These are phyloP conservation scores for Penicillium canariense DNA, from an alignment of 495 filamentous ascomycete species.

Conservation along the genomic window DNA sequence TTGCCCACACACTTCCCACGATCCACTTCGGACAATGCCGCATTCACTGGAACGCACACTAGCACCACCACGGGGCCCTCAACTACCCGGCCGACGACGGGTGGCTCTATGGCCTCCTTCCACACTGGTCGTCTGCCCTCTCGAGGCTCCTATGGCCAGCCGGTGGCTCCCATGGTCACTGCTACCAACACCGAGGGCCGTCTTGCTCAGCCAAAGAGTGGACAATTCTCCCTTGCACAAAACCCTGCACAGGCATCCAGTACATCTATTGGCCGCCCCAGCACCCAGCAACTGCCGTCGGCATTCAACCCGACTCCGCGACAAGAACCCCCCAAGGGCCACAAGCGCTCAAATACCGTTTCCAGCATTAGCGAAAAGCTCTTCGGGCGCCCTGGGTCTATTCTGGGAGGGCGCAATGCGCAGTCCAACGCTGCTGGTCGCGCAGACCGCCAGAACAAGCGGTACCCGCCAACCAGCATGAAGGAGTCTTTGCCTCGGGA, in stretches of 20 bases:
- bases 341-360: constrained; percentile 89
- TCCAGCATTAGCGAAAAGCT: constrained; percentile 74
- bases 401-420: constrained; percentile 62
- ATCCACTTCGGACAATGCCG: constrained; percentile 55
- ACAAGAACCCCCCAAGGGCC: constrained; percentile 59
- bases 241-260: constrained; percentile 31
- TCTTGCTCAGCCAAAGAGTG: constrained; percentile 79
- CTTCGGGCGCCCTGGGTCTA: constrained; percentile 74
- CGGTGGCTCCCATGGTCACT: constrained; percentile 81
- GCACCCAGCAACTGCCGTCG: constrained; percentile 47
- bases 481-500: constrained; percentile 55
- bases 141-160: constrained; percentile 84
- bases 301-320: constrained; percentile 46
- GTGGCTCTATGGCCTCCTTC: constrained; percentile 74
- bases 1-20: constrained; percentile 48
- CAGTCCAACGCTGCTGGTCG: constrained; percentile 34
- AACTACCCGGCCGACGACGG: constrained; percentile 69
- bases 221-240: constrained; percentile 70
- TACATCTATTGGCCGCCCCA: constrained; percentile 57
- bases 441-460: constrained; percentile 38
- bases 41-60: constrained; percentile 41
- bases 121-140: constrained; percentile 65
- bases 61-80: constrained; percentile 54
- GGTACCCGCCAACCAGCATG: constrained; percentile 80
- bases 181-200: constrained; percentile 88